phyloP scores from a whole-genome alignment of 106 monocot genomes.

The Hemerocallis citrina region DNA sequence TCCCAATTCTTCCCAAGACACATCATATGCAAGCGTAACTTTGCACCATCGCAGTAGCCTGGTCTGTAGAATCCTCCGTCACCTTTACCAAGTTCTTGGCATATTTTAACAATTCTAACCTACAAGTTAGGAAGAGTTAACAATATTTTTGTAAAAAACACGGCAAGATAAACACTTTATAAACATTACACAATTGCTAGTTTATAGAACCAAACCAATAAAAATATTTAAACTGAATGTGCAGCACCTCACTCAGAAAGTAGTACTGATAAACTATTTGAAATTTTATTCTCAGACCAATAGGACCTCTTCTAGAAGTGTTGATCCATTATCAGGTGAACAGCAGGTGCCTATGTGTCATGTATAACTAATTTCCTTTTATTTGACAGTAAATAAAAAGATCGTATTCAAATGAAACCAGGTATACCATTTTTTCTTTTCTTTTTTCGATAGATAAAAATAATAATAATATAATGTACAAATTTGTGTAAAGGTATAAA shows the following conservation, averaged over 20 bases:
- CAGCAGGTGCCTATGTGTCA: too few relatives aligned
- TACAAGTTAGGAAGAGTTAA: slow-evolving; percentile 3
- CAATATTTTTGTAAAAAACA: not conserved
- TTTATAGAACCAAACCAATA: not conserved
- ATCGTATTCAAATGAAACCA: not conserved
- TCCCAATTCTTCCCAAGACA: slow-evolving; percentile 83
- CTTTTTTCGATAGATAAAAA: not conserved
- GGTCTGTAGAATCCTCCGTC: slow-evolving; percentile 63
- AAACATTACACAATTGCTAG: not conserved
- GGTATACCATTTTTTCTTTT: not conserved
- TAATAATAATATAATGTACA: not conserved
- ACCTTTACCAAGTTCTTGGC: slow-evolving; percentile 44
- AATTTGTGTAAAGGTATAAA: too few relatives aligned
- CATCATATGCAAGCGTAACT: slow-evolving; percentile 62
- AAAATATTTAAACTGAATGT: not conserved
- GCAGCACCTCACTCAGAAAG: not conserved
- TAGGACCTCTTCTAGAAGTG: too few relatives aligned
- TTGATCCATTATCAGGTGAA: too few relatives aligned
- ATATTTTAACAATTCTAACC: slow-evolving; percentile 37
- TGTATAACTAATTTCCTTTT: not conserved
- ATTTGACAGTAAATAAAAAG: not conserved
- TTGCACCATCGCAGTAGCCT: slow-evolving; percentile 48
- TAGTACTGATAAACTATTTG: not conserved
- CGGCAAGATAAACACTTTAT: not conserved
- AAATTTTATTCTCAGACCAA: too few relatives aligned